Base-by-base conservation (phyloP, 2,329 filamentous ascomycete species). In the Phoma herbarum region DNA sequence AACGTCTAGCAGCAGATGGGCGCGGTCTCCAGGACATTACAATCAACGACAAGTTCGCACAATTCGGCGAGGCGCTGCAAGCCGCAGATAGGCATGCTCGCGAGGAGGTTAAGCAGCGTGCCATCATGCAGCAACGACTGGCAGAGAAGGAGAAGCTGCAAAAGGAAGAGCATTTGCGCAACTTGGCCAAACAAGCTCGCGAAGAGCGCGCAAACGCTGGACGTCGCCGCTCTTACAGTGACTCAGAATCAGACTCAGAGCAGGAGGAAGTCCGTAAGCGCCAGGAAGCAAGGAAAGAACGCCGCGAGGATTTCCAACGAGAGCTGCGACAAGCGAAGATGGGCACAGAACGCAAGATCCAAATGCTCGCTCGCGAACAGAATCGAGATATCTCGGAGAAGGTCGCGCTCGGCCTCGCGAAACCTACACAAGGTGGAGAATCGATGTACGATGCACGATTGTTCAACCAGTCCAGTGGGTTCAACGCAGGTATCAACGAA, bases 41-140 rank as follows among this genome's bases (percentile, higher is more conserved):
- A 7, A 98, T 99, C 80, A 98, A 97, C 79, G 95, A 99, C 82
- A 98, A 97, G 75, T 98, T 99, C 74, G 94, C 94, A 2, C 92
- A 96, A 71, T 96, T 99, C 74, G 91, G 93, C 0, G 95, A 99
- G 79, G 93, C 94, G 0, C 81, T 99, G 35, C 96, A 95, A 77
- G 96, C 95, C 64, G 95, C 95, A 1, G 95, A 99, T 75, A 85
- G 94, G 46, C 95, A 98, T 76, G 95, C 95, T 8, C 87, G 95
- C 71, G 95, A 99, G 73, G 95, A 99, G 77, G 94, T 99, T 54
- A 90, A 94, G 72, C 91, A 97, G 75, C 87, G 95, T 66, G 89
- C 93, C 8, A 83, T 92, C 65, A 98, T 99, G 94, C 95, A 99
- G 75, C 95, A 98, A 79, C 87, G 93, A 55, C 81, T 99, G 55